Evolutionary conservation across 352 stramenopile species (phyloP), one percentile per base, ranked within the genome.

Genomic region (Globisporangium irregulare): DNA sequence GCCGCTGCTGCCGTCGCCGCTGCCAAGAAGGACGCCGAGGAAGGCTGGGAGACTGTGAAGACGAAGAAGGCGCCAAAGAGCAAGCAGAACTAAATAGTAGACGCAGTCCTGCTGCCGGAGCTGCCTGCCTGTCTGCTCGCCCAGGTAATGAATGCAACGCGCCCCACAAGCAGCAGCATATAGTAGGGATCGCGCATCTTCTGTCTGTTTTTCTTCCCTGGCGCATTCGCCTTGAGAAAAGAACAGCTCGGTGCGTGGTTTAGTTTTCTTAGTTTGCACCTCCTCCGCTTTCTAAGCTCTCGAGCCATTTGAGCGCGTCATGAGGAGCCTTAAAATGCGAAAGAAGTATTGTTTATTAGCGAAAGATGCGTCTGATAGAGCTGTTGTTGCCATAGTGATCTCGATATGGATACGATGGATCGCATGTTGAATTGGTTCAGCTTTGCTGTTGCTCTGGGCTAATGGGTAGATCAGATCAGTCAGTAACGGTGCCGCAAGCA

Each of bases 41-140:
- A 94, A 43, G 86, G 86, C 34, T 94, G 86, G 86, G 84, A 87
- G 75, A 91, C 83, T 46, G 86, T 94, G 62, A 79, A 73, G 69
- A 83, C 82, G 69, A 94, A 92, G 79, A 84, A 82, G 69, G 43
- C 63, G 55, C 69, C 71, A 54, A 84, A 84, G 78, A 58, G 41
- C 63, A 92, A 90, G 76, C 74, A 84, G 67, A 81, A 90, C 76
- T 89, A 87, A 43, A 24, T 18, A 27, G 34, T 38, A 34, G 10
- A 43, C 59, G 22, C 24, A 27, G 14, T 38, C 18, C 20, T 56
- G 50, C 18, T 46, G 38, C 38, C 12, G 38, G 50, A 41, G 25
- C 15, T 20, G 15, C 14, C 32, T 32, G 24, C 51, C 3, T 58
- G 24, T 4, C 51, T 58, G 51, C 15, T 32, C 51, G n/a, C 48